A percentile compares a stretch with the other conserved stretches of the same genome.
phyloP scores from a whole-genome alignment of 306 rosid species.

The Castanopsis chinensis region DNA sequence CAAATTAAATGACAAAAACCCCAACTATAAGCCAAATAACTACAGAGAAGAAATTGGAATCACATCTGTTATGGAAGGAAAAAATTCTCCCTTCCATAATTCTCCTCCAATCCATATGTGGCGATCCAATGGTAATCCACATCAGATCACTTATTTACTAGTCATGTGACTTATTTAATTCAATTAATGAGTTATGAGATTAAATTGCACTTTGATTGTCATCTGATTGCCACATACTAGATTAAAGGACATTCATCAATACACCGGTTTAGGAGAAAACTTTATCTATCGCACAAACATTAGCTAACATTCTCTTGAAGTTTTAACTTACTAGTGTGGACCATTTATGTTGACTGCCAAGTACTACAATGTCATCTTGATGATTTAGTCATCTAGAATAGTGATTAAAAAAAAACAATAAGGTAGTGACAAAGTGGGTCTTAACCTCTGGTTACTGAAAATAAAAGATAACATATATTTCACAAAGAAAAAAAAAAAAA shows the following conservation, averaged over 20 bases:
- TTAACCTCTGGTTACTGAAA: not conserved
- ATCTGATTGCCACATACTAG: too few species aligned
- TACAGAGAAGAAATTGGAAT: conserved; percentile 11
- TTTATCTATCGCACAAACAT: not conserved
- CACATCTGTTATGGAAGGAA: not conserved
- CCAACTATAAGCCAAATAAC: conserved; percentile 8
- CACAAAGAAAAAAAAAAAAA: too few species aligned
- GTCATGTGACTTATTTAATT: too few species aligned
- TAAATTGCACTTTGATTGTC: too few species aligned
- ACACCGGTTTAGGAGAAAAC: too few species aligned
- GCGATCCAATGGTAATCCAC: too few species aligned
- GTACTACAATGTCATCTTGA: not conserved
- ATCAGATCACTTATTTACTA: too few species aligned
- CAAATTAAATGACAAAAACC: conserved; percentile 7
- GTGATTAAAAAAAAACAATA: not conserved
- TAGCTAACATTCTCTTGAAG: conserved; percentile 72
- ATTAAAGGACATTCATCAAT: too few species aligned
- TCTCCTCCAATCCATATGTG: too few species aligned
- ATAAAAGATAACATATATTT: not conserved
- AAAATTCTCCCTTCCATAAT: too few species aligned
- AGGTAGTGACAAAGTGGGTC: not conserved
- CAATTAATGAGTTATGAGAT: too few species aligned
- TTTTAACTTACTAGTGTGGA: conserved; percentile 26
- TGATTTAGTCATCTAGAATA: not conserved
- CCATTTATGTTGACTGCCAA: not conserved